Base-by-base conservation (phyloP, 2,329 filamentous ascomycete species). In the Plenodomus biglobosus region DNA sequence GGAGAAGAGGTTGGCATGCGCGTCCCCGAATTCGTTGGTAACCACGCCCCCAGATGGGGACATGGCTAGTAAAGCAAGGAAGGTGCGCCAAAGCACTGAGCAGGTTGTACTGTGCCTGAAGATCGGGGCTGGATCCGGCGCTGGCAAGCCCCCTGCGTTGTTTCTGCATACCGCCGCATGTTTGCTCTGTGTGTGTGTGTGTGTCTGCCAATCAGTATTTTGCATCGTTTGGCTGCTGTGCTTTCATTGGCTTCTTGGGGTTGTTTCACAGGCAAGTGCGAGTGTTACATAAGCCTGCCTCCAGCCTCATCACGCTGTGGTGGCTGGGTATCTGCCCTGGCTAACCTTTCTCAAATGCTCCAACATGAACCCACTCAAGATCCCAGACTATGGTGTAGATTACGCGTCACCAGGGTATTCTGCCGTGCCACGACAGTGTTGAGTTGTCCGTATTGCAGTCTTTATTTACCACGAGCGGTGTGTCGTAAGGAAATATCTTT, bases 1-100 rank as follows among this genome's bases (percentile, higher is more conserved):
- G 22, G 18, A 22, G 21, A 39, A 46, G 50, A 52, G 46, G 50
- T n/a, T 52, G 50, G 46, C 35, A 42, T 18, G 42, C 30, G 8
- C 35, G 40, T 34, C 16, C 35, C 16, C 8, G 21, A 46, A 56
- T 52, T 56, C 56, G 44, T 50, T 48, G 49, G 51, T 55, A 48
- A 48, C 53, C 37, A 32, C 45, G 30, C 45, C 32, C 32, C 27
- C 27, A 32, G 8, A 32, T 32, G 8, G 27, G 27, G 27, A 32
- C 3, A 32, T 36, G 36, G 39, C 21, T 32, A 32, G 22, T 37
- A 38, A 17, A 16, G 16, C 22, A 50, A 55, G 53, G 55, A 56
- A 55, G 55, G 57, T 38, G 27, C 24, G 22, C 52, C 37, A 44
- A 34, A 57, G 38, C 45, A 46, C n/a, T n/a, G 46, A 46, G 15